phyloP scores from a whole-genome alignment of 2,329 filamentous ascomycete species.

The Fusarium tanahbumbuense region DNA sequence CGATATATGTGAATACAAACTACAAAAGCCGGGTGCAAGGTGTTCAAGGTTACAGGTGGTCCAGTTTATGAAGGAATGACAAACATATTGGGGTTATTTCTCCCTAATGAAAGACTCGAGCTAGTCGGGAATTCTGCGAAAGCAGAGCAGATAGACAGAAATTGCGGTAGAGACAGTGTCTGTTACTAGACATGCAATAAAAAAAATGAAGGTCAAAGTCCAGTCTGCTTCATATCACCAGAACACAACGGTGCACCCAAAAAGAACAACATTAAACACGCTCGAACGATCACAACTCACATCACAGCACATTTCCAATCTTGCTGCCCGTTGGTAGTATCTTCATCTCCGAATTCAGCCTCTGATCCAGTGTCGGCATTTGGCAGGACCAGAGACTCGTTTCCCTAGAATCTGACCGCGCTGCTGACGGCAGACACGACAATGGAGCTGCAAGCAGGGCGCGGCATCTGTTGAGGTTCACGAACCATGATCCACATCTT shows the following conservation, averaged over 20 bases:
- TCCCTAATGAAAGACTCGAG: conserved; percentile 46
- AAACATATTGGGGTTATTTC: conserved; percentile 35
- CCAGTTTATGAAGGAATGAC: conserved; percentile 46
- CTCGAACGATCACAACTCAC: conserved; percentile 20
- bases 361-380: conserved; percentile 26
- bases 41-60: conserved; percentile 42
- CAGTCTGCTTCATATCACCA: conserved; percentile 8
- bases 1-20: conserved; percentile 17
- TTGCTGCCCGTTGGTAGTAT: background rate
- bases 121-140: conserved; percentile 31
- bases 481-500: conserved; percentile 84
- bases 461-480: conserved; percentile 64
- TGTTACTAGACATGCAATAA: conserved; percentile 5
- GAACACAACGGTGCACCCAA: background rate
- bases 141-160: conserved; percentile 27
- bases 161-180: conserved; percentile 39
- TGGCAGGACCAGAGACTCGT: conserved; percentile 35
- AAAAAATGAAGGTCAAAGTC: conserved; percentile 4
- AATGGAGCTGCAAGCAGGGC: conserved; percentile 43
- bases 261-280: background rate
- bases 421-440: conserved; percentile 39
- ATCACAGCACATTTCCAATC: conserved; percentile 32
- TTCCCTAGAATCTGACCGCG: conserved; percentile 42
- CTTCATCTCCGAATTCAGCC: conserved; percentile 29
- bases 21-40: conserved; percentile 42